These are phyloP conservation scores for Zea luxurians DNA, from an alignment of 176 grass and related monocot genomes.

Conservation along the genomic window DNA sequence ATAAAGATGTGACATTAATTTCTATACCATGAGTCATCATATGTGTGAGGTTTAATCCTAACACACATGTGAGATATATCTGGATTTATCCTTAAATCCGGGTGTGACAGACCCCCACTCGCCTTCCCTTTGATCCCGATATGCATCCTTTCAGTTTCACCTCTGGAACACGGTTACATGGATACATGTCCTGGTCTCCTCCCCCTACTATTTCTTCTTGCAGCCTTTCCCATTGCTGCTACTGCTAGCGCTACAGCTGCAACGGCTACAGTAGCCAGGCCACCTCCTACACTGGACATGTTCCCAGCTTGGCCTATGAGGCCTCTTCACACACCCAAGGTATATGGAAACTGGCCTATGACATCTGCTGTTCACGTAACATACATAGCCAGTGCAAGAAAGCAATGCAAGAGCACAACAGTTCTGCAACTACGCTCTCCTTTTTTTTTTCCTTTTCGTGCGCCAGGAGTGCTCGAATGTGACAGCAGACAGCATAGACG, in stretches of 20 bases:
- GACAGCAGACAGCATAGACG: slow-evolving; percentile 39
- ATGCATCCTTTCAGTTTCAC: slow-evolving; percentile 60
- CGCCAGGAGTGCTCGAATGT: slow-evolving; percentile 46
- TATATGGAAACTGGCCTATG: slow-evolving; percentile 39
- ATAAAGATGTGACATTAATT: too few species aligned
- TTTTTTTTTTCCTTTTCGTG: slow-evolving; percentile 24
- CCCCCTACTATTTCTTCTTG: slow-evolving; percentile 54
- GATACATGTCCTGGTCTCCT: slow-evolving; percentile 52
- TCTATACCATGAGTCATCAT: too few species aligned
- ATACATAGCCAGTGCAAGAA: too few species aligned
- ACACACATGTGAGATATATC: too few species aligned
- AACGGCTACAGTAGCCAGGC: slow-evolving; percentile 43
- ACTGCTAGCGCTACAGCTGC: slow-evolving; percentile 36
- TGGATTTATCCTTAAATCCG: too few species aligned
- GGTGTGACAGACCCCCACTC: too few species aligned
- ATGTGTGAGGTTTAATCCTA: too few species aligned
- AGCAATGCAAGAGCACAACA: too few species aligned
- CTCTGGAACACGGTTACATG: slow-evolving; percentile 34
- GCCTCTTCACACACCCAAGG: slow-evolving; percentile 58
- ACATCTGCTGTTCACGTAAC: too few species aligned
- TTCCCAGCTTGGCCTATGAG: slow-evolving; percentile 78
- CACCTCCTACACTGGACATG: slow-evolving; percentile 81
- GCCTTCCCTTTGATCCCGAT: slow-evolving; percentile 43
- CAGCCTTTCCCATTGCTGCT: slow-evolving; percentile 48
- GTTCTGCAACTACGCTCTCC: slow-evolving; percentile 5